These are phyloP conservation scores for Cryptococcus neoformans DNA, from an alignment of 1,284 basidiomycete genomes.

Conservation along the genomic window DNA sequence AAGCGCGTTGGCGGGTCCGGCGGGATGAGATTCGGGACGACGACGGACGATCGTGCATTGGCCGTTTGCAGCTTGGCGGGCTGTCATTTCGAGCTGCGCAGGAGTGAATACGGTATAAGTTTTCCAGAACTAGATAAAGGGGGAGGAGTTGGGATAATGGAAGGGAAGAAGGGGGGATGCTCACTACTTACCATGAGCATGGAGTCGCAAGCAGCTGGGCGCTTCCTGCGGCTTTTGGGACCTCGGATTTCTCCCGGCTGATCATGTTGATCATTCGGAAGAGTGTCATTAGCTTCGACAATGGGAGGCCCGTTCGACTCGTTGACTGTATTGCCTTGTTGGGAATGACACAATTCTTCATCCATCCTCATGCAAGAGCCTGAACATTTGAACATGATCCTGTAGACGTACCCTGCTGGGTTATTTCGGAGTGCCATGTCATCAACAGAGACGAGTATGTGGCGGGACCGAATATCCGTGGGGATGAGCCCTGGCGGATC, in stretches of 20 bases:
- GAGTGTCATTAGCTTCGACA: too few species aligned
- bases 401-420: not conserved
- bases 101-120: not conserved
- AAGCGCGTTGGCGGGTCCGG: not conserved
- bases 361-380: not conserved
- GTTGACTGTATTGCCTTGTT: not conserved
- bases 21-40: not conserved
- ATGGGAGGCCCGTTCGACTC: not conserved
- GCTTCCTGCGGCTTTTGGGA: not conserved
- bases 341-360: not conserved
- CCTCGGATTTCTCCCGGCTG: not conserved
- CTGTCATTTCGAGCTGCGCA: not conserved
- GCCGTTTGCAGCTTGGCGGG: not conserved
- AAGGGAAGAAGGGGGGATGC: not conserved
- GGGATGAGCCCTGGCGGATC: slow-evolving; percentile 2
- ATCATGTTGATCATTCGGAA: not conserved
- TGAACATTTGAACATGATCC: slow-evolving; percentile 1
- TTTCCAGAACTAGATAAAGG: not conserved
- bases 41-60: not conserved
- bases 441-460: not conserved
- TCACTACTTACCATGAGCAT: not conserved
- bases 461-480: slow-evolving; percentile 2
- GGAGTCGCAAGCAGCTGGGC: not conserved
- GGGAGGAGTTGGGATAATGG: not conserved
- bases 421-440: not conserved